phyloP scores from a whole-genome alignment of 83 land plant genomes.

The Picea engelmannii region DNA sequence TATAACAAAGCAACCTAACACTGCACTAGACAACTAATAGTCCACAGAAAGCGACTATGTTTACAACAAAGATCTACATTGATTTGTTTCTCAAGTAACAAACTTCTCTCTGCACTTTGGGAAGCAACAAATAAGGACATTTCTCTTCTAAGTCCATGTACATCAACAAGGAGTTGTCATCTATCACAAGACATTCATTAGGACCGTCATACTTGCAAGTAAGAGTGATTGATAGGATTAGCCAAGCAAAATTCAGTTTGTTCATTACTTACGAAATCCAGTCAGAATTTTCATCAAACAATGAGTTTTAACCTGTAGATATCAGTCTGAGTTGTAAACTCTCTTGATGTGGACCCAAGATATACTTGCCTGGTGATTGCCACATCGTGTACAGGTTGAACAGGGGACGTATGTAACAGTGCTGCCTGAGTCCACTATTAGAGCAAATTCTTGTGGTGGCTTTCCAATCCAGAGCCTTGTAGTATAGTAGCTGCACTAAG shows the following conservation, averaged over 20 bases:
- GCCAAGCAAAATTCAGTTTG: not conserved
- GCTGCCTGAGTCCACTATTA: conserved; percentile 98
- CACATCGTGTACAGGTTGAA: conserved; percentile 84
- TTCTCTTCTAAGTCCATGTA: too few species aligned
- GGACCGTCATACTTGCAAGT: too few species aligned
- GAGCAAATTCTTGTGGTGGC: conserved; percentile 91
- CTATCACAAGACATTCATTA: too few species aligned
- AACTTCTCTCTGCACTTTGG: too few species aligned
- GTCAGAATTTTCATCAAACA: not conserved
- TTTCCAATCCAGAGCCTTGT: conserved; percentile 88
- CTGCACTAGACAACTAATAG: too few species aligned
- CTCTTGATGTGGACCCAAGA: not conserved
- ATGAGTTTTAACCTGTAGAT: not conserved
- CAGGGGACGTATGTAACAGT: conserved; percentile 99
- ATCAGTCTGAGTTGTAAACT: not conserved
- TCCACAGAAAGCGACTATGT: too few species aligned
- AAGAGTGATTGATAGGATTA: not conserved
- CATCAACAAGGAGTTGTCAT: too few species aligned
- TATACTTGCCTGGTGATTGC: conserved; percentile 79
- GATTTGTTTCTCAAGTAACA: too few species aligned
- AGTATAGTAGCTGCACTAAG: conserved; percentile 82
- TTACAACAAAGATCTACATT: too few species aligned
- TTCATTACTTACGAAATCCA: too few species aligned
- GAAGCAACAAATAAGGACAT: too few species aligned
- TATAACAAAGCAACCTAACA: too few species aligned